These are phyloP conservation scores for Triticum urartu DNA, from an alignment of 176 grass and related monocot species.

Conservation along the genomic window DNA sequence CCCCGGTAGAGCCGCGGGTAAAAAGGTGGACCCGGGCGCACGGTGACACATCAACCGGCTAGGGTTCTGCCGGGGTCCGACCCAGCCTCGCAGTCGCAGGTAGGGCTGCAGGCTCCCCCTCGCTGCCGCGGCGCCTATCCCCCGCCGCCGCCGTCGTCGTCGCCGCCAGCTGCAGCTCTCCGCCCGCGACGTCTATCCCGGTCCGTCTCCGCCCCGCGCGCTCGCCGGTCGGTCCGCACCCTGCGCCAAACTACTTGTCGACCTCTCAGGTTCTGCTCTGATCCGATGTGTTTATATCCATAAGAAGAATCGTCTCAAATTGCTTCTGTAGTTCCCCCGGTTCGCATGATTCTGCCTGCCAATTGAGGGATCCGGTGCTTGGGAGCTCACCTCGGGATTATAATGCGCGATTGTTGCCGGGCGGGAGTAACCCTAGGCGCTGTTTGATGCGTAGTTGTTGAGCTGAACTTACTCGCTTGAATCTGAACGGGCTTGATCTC, in stretches of 20 bases:
- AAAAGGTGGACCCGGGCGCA: not conserved
- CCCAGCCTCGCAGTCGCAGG: not conserved
- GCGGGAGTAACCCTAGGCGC: not conserved
- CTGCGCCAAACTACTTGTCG: not conserved
- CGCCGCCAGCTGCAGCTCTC: not conserved
- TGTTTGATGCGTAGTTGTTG: not conserved
- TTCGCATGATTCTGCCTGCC: not conserved
- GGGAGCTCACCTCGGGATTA: not conserved
- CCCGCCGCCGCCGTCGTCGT: not conserved
- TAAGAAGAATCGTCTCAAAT: not conserved
- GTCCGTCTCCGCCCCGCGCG: not conserved
- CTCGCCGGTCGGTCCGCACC: not conserved
- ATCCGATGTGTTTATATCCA: not conserved
- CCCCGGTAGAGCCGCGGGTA: too few relatives aligned
- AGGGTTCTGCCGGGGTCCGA: not conserved
- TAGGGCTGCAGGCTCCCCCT: not conserved
- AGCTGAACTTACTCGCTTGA: not conserved
- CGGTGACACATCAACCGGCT: not conserved
- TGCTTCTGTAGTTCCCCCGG: not conserved
- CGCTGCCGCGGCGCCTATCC: not conserved
- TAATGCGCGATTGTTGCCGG: not conserved
- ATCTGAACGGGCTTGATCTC: not conserved
- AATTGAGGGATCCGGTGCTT: not conserved
- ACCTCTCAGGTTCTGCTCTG: not conserved
- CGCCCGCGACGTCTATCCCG: not conserved